These are phyloP conservation scores for Debaryomycetaceae sp. DNA, from an alignment of 1,139 yeast genomes.

Conservation along the genomic window DNA sequence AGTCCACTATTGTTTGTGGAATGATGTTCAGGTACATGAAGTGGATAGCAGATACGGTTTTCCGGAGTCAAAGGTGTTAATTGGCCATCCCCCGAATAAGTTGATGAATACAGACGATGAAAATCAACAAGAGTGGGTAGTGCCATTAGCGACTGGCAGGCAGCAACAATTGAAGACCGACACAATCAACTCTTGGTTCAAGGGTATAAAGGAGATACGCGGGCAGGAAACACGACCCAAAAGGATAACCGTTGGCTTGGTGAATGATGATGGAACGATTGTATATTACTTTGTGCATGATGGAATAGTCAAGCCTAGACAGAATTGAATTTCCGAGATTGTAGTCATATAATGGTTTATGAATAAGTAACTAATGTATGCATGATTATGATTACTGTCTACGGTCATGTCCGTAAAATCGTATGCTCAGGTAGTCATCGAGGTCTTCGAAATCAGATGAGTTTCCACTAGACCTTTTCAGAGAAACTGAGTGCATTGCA, in stretches of 20 bases:
- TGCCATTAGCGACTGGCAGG: slow-evolving; percentile 20
- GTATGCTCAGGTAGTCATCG: background rate
- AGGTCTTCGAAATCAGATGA: slow-evolving; percentile 14
- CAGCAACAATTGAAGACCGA: slow-evolving; percentile 14
- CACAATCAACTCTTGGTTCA: slow-evolving; percentile 34
- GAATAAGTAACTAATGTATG: background rate
- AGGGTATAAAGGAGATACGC: slow-evolving; percentile 10
- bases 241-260: slow-evolving; percentile 52
- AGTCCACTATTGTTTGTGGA: slow-evolving; percentile 55
- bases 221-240: slow-evolving; percentile 19
- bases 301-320: slow-evolving; percentile 59
- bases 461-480: slow-evolving; percentile 15
- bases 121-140: slow-evolving; percentile 30
- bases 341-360: background rate
- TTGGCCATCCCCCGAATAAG: slow-evolving; percentile 31
- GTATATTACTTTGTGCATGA: slow-evolving; percentile 63
- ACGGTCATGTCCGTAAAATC: background rate
- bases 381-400: background rate
- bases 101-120: slow-evolving; percentile 21
- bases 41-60: slow-evolving; percentile 1
- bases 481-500: background rate
- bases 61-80: slow-evolving; percentile 11
- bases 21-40: slow-evolving; percentile 27
- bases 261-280: slow-evolving; percentile 63
- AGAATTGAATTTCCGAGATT: slow-evolving; percentile 26